A percentile compares a stretch with the other conserved stretches of the same genome.
Conservation (phyloP, 306 rosid genomes). For the Arachis hypogaea region DNA sequence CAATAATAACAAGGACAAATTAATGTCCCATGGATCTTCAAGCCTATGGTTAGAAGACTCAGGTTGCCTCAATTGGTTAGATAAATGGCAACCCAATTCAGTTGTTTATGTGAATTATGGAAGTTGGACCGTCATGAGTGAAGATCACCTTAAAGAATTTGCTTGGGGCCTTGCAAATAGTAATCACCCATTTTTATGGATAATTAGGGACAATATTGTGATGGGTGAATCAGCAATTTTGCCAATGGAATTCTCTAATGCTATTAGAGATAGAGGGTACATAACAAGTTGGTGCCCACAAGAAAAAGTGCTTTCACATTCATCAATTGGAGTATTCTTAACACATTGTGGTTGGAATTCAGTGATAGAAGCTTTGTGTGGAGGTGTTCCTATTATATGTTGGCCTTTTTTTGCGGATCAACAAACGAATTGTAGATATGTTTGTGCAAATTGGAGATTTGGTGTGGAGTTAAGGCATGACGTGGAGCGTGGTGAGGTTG, state of each 20-base stretch:
- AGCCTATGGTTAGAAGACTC: conserved; percentile 56
- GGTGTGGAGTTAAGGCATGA: conserved; percentile 50
- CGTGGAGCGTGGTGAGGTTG: conserved; percentile 44
- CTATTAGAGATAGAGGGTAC: conserved; percentile 48
- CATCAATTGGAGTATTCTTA: conserved; percentile 49
- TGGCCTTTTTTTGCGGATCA: conserved; percentile 72
- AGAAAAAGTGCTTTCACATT: conserved; percentile 49
- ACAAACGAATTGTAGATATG: conserved; percentile 51
- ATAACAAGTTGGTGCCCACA: conserved; percentile 55
- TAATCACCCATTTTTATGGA: conserved; percentile 49
- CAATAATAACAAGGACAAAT: background rate
- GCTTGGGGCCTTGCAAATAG: conserved; percentile 61
- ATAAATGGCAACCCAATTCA: conserved; percentile 43
- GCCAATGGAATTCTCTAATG: conserved; percentile 41
- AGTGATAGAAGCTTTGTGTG: conserved; percentile 40
- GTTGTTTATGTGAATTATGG: conserved; percentile 57
- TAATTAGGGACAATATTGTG: conserved; percentile 18
- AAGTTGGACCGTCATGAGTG: conserved; percentile 45
- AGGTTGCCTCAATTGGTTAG: conserved; percentile 46
- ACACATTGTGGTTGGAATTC: conserved; percentile 72
- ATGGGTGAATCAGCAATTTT: conserved; percentile 40
- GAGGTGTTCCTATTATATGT: conserved; percentile 53
- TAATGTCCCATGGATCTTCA: conserved; percentile 32
- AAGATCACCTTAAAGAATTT: conserved; percentile 46
- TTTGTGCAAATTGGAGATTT: conserved; percentile 45